Base-by-base conservation (phyloP, 257 asterid genomes). In the Craterostigma plantagineum region DNA sequence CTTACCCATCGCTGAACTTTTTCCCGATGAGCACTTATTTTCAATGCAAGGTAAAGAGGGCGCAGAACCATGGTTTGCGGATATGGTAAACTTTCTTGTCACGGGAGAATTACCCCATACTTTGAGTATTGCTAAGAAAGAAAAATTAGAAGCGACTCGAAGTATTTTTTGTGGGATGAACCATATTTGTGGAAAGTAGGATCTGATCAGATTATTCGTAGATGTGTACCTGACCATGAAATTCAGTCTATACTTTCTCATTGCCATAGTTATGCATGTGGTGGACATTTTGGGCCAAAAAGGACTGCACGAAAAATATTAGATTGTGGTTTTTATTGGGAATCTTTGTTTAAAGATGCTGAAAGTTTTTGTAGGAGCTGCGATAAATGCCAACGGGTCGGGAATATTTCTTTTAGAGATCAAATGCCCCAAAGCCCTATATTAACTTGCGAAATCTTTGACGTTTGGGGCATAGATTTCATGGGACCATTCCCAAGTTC, bases 381-480 rank as follows among this genome's bases (percentile, higher is more conserved):
- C 16, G 33, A 14, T 1, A 7, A 14, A 23, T 48, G 52, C 10
- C 42, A 48, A 10, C 4, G 16, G 10, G 12, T 1, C 1, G 51
- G 23, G 11, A 34, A 6, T 34, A 11, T 47, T 2, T 9, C 40
- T 10, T 5, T 1, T 11, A 16, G 9, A 35, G 34, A 17, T 35
- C 30, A 35, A 16, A 33, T 47, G 51, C 42, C 51, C 1, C 30
- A 7, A 7, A 33, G 1, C 0, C 30, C 39, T 0, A 47, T 47
- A 8, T 12, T 33, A 8, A 9, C 16, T 9, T 9, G 8, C 8
- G 42, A 47, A 34, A 34, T 48, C 0, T 49, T 49, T 11, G 34
- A 49, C 8, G 12, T 49, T 3, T 49, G 45, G 34, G 45, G 45
- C 9, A 17, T 36, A 0, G 51, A 45, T 13, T 45, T 45, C 33